These are phyloP conservation scores for Aspergillus ochraceus DNA, from an alignment of 2,329 filamentous ascomycete species.

Conservation along the genomic window DNA sequence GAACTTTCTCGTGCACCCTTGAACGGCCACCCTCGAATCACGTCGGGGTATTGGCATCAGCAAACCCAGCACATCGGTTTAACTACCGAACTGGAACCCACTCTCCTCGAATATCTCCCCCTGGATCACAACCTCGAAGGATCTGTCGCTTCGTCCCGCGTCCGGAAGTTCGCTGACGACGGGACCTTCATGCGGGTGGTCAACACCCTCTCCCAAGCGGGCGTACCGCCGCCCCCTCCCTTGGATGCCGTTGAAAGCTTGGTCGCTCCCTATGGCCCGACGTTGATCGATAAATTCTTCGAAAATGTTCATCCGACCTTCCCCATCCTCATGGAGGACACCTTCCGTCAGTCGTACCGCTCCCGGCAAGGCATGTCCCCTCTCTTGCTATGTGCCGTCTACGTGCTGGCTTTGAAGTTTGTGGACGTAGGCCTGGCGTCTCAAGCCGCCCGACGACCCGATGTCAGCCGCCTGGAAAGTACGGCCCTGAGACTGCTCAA, in stretches of 20 bases:
- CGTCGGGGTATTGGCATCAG: conserved; percentile 36
- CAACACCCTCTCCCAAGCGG: conserved; percentile 30
- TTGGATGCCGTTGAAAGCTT: conserved; percentile 44
- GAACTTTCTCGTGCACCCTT: conserved; percentile 20
- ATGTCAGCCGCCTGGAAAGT: conserved; percentile 71
- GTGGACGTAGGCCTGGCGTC: conserved; percentile 74
- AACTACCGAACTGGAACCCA: conserved; percentile 44
- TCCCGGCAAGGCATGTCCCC: conserved; percentile 40
- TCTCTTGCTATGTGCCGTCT: conserved; percentile 42
- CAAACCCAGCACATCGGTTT: conserved; percentile 44
- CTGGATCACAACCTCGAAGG: conserved; percentile 43
- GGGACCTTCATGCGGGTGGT: conserved; percentile 44
- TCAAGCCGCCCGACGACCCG: conserved; percentile 63
- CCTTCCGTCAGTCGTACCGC: conserved; percentile 45
- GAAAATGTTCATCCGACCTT: conserved; percentile 45
- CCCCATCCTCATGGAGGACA: conserved; percentile 43
- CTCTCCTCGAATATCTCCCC: conserved; percentile 41
- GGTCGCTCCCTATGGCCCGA: conserved; percentile 45
- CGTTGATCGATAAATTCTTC: conserved; percentile 46
- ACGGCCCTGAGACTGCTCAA: conserved; percentile 71
- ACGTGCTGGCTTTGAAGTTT: conserved; percentile 84
- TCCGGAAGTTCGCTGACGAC: conserved; percentile 40
- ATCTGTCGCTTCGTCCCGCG: conserved; percentile 34
- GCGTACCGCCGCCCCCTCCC: conserved; percentile 34
- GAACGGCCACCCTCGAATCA: conserved; percentile 25